Evolutionary conservation across 108 stramenopile species (phyloP), one percentile per base, ranked within the genome.

Genomic region (Conticribra guillardii): DNA sequence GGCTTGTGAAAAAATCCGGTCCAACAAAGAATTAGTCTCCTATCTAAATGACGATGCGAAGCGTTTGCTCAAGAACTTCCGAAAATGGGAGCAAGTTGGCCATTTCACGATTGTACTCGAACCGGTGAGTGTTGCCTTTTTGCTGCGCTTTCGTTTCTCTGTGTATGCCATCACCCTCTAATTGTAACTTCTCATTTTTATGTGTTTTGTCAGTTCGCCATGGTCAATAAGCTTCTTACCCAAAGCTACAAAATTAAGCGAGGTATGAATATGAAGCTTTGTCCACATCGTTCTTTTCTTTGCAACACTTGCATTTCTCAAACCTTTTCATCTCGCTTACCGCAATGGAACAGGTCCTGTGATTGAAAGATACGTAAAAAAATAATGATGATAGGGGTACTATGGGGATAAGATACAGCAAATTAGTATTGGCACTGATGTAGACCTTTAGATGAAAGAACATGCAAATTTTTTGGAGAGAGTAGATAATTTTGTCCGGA

Each of bases 201-300:
- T 11, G 4, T 8, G 14, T 57, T 31, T 1, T 8, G n/a, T 4
- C 26, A 29, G 59, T 86, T 86, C 73, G 82, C 83, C 2, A 84
- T 84, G 41, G 54, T 46, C 18, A 86, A 84, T 33, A 84, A 84
- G 1, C 74, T 81, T 37, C 67, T 87, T 51, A 87, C 84, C 15
- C 84, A 85, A 54, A 87, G 84, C 18, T 80, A 82, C 50, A 86
- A 86, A 66, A 71, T 84, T 26, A 86, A 86, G 69, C 28, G 85
- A 44, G 59, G 55, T n/a, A n/a, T n/a, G n/a, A n/a, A n/a, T n/a
- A n/a, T n/a, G n/a, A n/a, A n/a, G n/a, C n/a, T n/a, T n/a, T n/a
- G n/a, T n/a, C n/a, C n/a, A n/a, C n/a, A n/a, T n/a, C n/a, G n/a
- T n/a, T n/a, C n/a, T n/a, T n/a, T n/a, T n/a, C n/a, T n/a, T n/a